phyloP scores from a whole-genome alignment of 768 basidiomycete genomes.

The Mycena chlorophos region DNA sequence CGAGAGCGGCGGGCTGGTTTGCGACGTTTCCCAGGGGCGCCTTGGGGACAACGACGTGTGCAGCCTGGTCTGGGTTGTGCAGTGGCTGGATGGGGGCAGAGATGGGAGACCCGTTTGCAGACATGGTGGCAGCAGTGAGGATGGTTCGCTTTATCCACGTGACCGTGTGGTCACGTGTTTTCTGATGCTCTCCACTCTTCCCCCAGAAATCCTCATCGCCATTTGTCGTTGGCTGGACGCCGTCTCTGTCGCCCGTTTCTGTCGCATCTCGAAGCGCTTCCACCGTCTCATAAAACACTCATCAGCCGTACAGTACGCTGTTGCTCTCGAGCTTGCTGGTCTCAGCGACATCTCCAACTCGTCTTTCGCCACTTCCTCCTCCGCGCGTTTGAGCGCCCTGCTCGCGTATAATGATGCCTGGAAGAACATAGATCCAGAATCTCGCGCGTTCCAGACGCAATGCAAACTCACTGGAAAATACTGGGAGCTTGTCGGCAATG shows the following conservation, averaged over 20 bases:
- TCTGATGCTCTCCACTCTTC: constrained; percentile 19
- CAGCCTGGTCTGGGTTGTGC: constrained; percentile 82
- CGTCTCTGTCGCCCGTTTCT: constrained; percentile 28
- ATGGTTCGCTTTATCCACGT: constrained; percentile 20
- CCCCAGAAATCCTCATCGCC: constrained; percentile 30
- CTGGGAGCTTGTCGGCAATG: constrained; percentile 39
- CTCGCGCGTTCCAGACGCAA: constrained; percentile 13
- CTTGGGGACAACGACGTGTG: constrained; percentile 74
- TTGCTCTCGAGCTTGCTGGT: constrained; percentile 30
- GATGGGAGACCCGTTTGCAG: constrained; percentile 67
- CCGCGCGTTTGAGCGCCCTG: constrained; percentile 28
- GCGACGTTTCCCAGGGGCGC: constrained; percentile 72
- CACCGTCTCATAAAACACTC: constrained; percentile 27
- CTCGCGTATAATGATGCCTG: constrained; percentile 30
- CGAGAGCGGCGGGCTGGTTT: constrained; percentile 59
- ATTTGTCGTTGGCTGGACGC: constrained; percentile 31
- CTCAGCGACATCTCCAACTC: constrained; percentile 26
- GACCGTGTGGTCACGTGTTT: constrained; percentile 8
- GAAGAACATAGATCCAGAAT: constrained; percentile 26
- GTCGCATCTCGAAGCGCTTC: constrained; percentile 33
- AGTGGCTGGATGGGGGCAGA: constrained; percentile 72
- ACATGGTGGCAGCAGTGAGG: constrained; percentile 35
- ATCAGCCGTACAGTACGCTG: constrained; percentile 30
- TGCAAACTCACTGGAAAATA: constrained; percentile 21
- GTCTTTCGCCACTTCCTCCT: constrained; percentile 13